These are phyloP conservation scores for Puccinia coronata DNA, from an alignment of 1,284 basidiomycete species.

Conservation along the genomic window DNA sequence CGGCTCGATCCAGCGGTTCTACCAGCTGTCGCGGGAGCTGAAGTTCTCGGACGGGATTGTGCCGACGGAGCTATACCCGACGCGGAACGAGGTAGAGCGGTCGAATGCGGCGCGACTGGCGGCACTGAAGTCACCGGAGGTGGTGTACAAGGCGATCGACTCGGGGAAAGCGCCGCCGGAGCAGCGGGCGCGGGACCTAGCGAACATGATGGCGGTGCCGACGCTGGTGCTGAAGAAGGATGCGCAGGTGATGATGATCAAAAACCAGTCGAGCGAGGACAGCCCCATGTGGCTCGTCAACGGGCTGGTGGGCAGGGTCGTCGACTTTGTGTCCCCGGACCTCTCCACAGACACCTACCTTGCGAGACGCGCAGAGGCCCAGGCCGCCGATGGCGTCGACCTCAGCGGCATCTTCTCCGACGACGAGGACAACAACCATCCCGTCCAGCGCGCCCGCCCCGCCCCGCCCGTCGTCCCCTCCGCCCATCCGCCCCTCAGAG, in stretches of 20 bases:
- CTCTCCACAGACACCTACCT: conserved; percentile 53
- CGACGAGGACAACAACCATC: conserved; percentile 45
- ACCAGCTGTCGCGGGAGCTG: conserved; percentile 65
- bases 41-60: conserved; percentile 71
- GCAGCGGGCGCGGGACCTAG: conserved; percentile 48
- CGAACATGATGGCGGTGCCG: too few species aligned
- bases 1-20: conserved; percentile 68
- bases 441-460: conserved; percentile 47
- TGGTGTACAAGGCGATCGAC: conserved; percentile 53
- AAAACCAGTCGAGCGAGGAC: conserved; percentile 67
- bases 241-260: conserved; percentile 72
- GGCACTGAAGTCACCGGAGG: conserved; percentile 51
- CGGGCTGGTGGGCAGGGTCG: conserved; percentile 74
- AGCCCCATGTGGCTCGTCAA: conserved; percentile 68
- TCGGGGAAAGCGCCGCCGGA: conserved; percentile 39
- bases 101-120: conserved; percentile 73
- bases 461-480: conserved; percentile 18
- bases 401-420: conserved; percentile 14
- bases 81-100: conserved; percentile 77
- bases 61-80: conserved; percentile 81
- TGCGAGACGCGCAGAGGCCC: neutral
- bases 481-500: conserved; percentile 46
- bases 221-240: conserved; percentile 73
- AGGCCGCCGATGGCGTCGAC: neutral
- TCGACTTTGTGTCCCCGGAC: conserved; percentile 65